phyloP scores from a whole-genome alignment of 2,329 filamentous ascomycete genomes.

The Trichophyton rubrum region DNA sequence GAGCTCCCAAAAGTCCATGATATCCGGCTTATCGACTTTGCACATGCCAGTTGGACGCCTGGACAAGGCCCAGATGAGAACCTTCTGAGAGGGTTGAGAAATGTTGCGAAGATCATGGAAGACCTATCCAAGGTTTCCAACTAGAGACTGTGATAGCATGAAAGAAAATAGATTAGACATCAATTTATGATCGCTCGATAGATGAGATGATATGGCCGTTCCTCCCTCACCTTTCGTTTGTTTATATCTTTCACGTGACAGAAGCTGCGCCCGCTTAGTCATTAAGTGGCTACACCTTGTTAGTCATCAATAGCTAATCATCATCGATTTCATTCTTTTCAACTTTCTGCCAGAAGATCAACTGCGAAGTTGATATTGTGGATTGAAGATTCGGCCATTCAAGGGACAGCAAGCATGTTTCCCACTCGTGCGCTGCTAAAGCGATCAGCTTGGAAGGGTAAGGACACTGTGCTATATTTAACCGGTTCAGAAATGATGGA shows the following conservation, averaged over 20 bases:
- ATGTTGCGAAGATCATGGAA: constrained; percentile 57
- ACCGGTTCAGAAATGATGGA: background rate
- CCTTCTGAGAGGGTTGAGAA: constrained; percentile 59
- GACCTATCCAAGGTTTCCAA: constrained; percentile 38
- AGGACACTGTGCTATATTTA: constrained; percentile 12
- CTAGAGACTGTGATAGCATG: background rate
- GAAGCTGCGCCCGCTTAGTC: background rate
- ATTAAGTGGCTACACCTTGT: background rate
- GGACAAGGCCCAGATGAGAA: constrained; percentile 82
- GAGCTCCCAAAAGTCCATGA: constrained; percentile 55
- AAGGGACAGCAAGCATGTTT: constrained; percentile 45
- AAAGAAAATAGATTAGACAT: background rate
- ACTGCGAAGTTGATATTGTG: background rate
- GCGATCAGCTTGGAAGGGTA: constrained; percentile 84
- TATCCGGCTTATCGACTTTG: constrained; percentile 91
- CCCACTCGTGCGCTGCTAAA: constrained; percentile 55
- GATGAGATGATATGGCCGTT: background rate
- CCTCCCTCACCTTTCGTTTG: background rate
- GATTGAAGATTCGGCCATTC: background rate
- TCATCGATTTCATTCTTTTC: background rate
- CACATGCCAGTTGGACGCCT: constrained; percentile 74
- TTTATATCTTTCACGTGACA: background rate
- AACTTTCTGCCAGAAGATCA: background rate
- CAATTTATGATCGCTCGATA: background rate
- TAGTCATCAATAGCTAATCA: background rate